These are phyloP conservation scores for Monilinia aucupariae DNA, from an alignment of 2,329 filamentous ascomycete species.

Conservation along the genomic window DNA sequence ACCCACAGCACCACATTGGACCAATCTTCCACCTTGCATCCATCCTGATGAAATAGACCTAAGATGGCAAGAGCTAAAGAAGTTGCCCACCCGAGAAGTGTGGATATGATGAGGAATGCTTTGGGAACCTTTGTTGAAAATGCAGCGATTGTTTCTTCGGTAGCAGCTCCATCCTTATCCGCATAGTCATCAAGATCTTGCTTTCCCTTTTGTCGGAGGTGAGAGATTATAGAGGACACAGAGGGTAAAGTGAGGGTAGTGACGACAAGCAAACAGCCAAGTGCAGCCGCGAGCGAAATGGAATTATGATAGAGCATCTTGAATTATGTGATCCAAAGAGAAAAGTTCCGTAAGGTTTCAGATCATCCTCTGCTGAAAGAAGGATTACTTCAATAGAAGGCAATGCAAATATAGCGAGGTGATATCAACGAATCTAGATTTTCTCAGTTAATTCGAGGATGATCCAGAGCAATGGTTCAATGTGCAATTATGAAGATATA, in stretches of 20 bases:
- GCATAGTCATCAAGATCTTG: slow-evolving; percentile 48
- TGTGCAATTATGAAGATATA: too few relatives aligned
- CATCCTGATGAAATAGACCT: slow-evolving; percentile 40
- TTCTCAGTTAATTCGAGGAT: too few relatives aligned
- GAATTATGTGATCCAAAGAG: not conserved
- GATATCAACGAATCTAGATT: too few relatives aligned
- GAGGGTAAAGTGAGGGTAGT: slow-evolving; percentile 39
- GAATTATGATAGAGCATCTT: slow-evolving; percentile 52
- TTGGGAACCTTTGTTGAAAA: slow-evolving; percentile 60
- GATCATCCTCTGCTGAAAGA: slow-evolving; percentile 6
- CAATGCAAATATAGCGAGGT: too few relatives aligned
- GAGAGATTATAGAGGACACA: slow-evolving; percentile 35
- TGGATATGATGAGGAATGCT: slow-evolving; percentile 48
- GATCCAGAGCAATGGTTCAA: too few relatives aligned
- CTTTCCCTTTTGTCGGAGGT: slow-evolving; percentile 33
- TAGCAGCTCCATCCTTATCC: slow-evolving; percentile 65
- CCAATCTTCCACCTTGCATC: slow-evolving; percentile 52
- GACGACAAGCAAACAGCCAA: slow-evolving; percentile 35
- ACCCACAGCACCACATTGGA: slow-evolving; percentile 59
- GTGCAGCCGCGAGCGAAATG: slow-evolving; percentile 27
- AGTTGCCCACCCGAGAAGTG: slow-evolving; percentile 47
- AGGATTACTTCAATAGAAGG: too few relatives aligned
- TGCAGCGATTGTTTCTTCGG: slow-evolving; percentile 53
- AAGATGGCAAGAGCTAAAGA: slow-evolving; percentile 55
- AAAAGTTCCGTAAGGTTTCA: not conserved